These are phyloP conservation scores for Chrysochromulina parva DNA, from an alignment of 78 protist genomes.

Conservation along the genomic window DNA sequence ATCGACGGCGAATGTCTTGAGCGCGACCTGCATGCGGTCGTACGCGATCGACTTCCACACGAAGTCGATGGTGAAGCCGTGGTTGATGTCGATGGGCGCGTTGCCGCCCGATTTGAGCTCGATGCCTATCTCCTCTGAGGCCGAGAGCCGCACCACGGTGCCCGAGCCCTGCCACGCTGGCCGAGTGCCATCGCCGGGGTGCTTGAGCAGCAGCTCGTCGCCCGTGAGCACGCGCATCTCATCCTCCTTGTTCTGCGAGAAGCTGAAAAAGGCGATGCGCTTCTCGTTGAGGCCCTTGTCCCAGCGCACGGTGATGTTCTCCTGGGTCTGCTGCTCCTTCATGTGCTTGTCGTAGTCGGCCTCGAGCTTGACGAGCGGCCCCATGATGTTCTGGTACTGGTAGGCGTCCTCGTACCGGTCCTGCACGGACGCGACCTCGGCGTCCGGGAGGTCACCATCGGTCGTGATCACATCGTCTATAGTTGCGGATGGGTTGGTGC, in stretches of 20 bases:
- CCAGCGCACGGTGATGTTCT: conserved; percentile 83
- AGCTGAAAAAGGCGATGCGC: conserved; percentile 78
- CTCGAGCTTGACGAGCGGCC: conserved; percentile 91
- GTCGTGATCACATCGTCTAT: conserved; percentile 52
- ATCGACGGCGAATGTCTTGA: conserved; percentile 88
- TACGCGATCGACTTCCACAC: conserved; percentile 94
- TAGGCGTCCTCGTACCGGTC: conserved; percentile 83
- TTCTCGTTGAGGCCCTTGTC: conserved; percentile 77
- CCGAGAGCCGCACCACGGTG: conserved; percentile 55
- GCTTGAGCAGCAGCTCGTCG: conserved; percentile 80
- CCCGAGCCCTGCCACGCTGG: conserved; percentile 77
- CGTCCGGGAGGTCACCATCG: neutral
- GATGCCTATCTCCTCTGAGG: conserved; percentile 76
- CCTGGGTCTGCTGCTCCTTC: conserved; percentile 74
- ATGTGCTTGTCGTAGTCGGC: conserved; percentile 81
- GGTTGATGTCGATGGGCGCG: conserved; percentile 31
- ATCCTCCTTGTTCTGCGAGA: conserved; percentile 63
- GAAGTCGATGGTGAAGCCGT: conserved; percentile 72
- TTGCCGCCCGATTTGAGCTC: conserved; percentile 66
- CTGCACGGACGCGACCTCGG: conserved; percentile 54
- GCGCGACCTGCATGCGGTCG: conserved; percentile 86
- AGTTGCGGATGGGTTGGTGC: conserved; percentile 45
- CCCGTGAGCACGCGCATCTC: conserved; percentile 17
- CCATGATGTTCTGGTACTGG: conserved; percentile 85
- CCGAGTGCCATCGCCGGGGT: conserved; percentile 29